These are phyloP conservation scores for Piromyces sp. DNA, from an alignment of 192 early-diverging fungal genomes.

Conservation along the genomic window DNA sequence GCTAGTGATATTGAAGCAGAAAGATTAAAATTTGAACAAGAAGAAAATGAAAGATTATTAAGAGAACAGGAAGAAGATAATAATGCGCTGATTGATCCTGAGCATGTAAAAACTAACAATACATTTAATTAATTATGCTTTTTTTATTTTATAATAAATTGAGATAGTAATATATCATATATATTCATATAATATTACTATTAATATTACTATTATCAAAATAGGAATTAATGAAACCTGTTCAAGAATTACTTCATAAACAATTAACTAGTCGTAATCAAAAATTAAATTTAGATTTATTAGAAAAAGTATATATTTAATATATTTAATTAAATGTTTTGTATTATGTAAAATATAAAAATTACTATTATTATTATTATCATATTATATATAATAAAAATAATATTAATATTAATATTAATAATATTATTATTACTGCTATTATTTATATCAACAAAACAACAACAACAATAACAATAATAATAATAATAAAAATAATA, in stretches of 20 bases:
- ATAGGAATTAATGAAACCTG: slow-evolving; percentile 35
- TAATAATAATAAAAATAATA: too few species aligned
- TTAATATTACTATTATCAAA: neutral
- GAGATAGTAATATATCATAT: too few species aligned
- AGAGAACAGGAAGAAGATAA: neutral
- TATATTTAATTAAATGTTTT: too few species aligned
- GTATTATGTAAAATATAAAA: neutral
- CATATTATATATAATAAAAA: too few species aligned
- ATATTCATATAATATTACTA: too few species aligned
- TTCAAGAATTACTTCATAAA: slow-evolving; percentile 31
- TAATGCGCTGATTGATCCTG: neutral
- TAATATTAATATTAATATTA: too few species aligned
- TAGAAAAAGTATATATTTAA: slow-evolving; percentile 34
- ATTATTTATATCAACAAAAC: too few species aligned
- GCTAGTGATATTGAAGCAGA: neutral
- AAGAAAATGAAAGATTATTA: neutral
- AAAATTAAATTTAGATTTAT: slow-evolving; percentile 24
- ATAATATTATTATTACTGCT: too few species aligned
- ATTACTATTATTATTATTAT: neutral
- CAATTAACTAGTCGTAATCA: slow-evolving; percentile 22
- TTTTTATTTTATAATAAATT: too few species aligned
- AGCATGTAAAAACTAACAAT: neutral
- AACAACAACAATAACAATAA: too few species aligned
- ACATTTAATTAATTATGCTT: too few species aligned
- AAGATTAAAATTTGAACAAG: neutral